Evolutionary conservation across 805 yeast genomes (phyloP), one percentile per base, ranked within the genome.

Genomic region (Kuraishia ogatae): DNA sequence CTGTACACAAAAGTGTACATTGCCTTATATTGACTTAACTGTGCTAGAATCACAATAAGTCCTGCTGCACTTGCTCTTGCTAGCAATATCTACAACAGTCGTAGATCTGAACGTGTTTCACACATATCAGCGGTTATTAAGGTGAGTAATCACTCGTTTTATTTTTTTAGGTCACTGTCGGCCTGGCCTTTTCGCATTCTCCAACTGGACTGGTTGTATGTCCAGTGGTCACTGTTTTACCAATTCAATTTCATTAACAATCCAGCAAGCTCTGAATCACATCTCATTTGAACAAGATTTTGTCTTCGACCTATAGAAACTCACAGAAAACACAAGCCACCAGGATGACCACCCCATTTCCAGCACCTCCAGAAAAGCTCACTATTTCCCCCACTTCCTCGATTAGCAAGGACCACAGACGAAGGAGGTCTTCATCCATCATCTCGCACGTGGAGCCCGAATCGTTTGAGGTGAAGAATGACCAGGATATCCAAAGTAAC

Each of bases 381-480:
- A 63, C 67, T 3, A 62, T 70, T 22, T 68, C 74, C 6, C 73
- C 74, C 53, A 69, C 70, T 8, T 62, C 65, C 19, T 65, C 71
- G 20, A 60, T 46, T 54, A 61, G 54, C 48, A 68, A 68, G 58
- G 73, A 70, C 54, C 72, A 69, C 55, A 66, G 75, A 57, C 71
- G 75, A 55, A 74, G 97, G 69, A 81, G 97, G 58, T 89, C 97
- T 1, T 89, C 97, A 1, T 85, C 94, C 21, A 79, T 94, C 58
- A 83, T 93, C 59, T 93, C 96, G 50, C 97, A 93, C 66, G 87
- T 93, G 53, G 94, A 89, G 66, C 96, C 96, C 19, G 99, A 94
- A 67, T 85, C 91, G 19, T 80, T 89, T 62, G 97, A 93, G 62
- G 96, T 92, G 48, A 89, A 86, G 68, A 89, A 86, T 64, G 99